Conservation (phyloP, 2,329 filamentous ascomycete genomes). For the Hypoxylon sp. region DNA sequence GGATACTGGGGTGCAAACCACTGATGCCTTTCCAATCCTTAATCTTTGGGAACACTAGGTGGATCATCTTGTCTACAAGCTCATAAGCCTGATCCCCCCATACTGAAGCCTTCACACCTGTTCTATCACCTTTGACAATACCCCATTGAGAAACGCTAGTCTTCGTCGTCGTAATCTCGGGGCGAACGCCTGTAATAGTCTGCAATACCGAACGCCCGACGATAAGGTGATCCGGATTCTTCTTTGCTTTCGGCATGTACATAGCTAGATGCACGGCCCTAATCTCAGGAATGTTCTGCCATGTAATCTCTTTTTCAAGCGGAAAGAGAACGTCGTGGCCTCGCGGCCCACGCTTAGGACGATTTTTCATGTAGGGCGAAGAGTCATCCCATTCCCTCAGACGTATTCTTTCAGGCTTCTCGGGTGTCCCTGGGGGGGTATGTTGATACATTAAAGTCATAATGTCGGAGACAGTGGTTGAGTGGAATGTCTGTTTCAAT, state of each 20-base stretch:
- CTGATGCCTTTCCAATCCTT: conserved; percentile 90
- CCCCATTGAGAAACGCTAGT: conserved; percentile 82
- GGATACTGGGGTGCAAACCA: conserved; percentile 52
- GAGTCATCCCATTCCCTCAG: conserved; percentile 89
- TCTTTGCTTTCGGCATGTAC: conserved; percentile 77
- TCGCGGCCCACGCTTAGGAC: conserved; percentile 85
- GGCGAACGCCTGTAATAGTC: conserved; percentile 84
- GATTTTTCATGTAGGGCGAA: conserved; percentile 94
- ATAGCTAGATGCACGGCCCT: conserved; percentile 85
- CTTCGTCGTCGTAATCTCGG: conserved; percentile 78
- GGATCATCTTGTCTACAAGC: conserved; percentile 90
- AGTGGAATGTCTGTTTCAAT: conserved; percentile 90
- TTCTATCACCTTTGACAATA: conserved; percentile 77
- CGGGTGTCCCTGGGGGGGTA: conserved; percentile 80
- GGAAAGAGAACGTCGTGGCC: conserved; percentile 81
- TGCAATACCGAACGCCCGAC: conserved; percentile 88
- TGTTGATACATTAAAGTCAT: conserved; percentile 92
- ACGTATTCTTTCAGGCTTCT: conserved; percentile 70
- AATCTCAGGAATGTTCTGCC: conserved; percentile 88
- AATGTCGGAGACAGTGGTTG: conserved; percentile 88
- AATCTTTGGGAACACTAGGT: conserved; percentile 92
- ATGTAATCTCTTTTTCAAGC: conserved; percentile 81
- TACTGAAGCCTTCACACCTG: conserved; percentile 83
- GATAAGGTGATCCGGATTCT: conserved; percentile 82
- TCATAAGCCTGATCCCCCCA: conserved; percentile 86